Conservation (phyloP, 257 asterid species). For the Solanum pimpinellifolium region DNA sequence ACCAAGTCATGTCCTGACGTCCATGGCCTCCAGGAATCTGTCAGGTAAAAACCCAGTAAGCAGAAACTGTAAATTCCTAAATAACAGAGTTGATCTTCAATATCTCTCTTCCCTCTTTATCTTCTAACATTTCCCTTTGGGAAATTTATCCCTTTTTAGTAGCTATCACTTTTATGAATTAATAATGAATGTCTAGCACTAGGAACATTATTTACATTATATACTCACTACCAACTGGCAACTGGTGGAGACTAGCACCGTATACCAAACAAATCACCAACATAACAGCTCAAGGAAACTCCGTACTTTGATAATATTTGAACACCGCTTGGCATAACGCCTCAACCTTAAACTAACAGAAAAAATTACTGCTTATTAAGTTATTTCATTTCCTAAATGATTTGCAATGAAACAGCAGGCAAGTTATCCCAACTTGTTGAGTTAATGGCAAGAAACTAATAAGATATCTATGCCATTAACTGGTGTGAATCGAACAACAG, state of each 20-base stretch:
- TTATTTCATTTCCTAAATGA: not conserved
- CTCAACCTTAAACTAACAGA: not conserved
- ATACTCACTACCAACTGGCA: not conserved
- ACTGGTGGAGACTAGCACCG: not conserved
- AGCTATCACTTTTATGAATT: not conserved
- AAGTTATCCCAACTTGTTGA: not conserved
- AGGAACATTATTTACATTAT: not conserved
- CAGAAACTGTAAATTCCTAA: not conserved
- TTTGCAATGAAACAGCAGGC: not conserved
- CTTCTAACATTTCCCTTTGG: not conserved
- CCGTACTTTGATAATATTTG: not conserved
- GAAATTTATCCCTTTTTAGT: not conserved
- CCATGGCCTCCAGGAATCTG: constrained; percentile 92
- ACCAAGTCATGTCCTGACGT: constrained; percentile 77
- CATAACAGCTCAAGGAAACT: not conserved
- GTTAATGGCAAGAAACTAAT: not conserved
- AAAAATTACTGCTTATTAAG: not conserved
- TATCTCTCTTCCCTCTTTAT: not conserved
- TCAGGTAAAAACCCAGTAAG: constrained; percentile 4
- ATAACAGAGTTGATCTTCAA: not conserved
- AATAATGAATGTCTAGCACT: not conserved
- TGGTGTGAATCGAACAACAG: not conserved
- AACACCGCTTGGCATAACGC: not conserved
- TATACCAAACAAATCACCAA: not conserved
- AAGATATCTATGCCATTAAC: not conserved